phyloP scores from a whole-genome alignment of 2,329 filamentous ascomycete genomes.

The Tolypocladium tropicale region DNA sequence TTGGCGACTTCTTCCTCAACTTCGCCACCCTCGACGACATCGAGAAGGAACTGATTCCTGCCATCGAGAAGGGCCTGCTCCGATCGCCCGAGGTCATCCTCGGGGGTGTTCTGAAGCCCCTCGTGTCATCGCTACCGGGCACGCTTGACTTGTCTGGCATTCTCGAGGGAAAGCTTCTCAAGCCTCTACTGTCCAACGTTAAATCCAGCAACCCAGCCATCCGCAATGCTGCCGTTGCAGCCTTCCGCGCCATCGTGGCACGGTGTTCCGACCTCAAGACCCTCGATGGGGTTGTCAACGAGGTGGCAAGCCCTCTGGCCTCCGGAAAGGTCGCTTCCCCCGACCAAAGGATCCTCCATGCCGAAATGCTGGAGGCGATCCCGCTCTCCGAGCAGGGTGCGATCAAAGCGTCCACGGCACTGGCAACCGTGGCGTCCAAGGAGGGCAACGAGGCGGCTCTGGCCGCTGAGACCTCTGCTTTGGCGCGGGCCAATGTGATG shows the following conservation, averaged over 20 bases:
- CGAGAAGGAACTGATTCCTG: slow-evolving; percentile 62
- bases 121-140: slow-evolving; percentile 59
- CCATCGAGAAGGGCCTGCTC: slow-evolving; percentile 80
- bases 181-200: slow-evolving; percentile 78
- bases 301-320: slow-evolving; percentile 72
- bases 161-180: slow-evolving; percentile 63
- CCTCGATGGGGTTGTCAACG: slow-evolving; percentile 61
- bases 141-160: slow-evolving; percentile 68
- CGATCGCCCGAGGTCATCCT: slow-evolving; percentile 85
- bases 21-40: slow-evolving; percentile 70
- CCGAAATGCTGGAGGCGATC: slow-evolving; percentile 65
- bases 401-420: slow-evolving; percentile 52
- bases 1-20: slow-evolving; percentile 71
- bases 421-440: slow-evolving; percentile 63
- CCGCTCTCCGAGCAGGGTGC: slow-evolving; percentile 52
- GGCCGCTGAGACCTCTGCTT: slow-evolving; percentile 60
- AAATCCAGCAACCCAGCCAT: slow-evolving; percentile 81
- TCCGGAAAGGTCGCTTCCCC: slow-evolving; percentile 72
- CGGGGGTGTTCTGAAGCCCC: slow-evolving; percentile 63
- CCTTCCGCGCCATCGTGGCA: slow-evolving; percentile 60
- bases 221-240: slow-evolving; percentile 62
- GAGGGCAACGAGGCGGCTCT: slow-evolving; percentile 84
- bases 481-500: slow-evolving; percentile 55
- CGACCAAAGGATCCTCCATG: slow-evolving; percentile 75
- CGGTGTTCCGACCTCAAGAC: slow-evolving; percentile 46